Percentiles rank a stretch among this genome's conserved stretches.
These are phyloP conservation scores for Cystoderma amianthinum DNA, from an alignment of 768 basidiomycete species.

Conservation along the genomic window DNA sequence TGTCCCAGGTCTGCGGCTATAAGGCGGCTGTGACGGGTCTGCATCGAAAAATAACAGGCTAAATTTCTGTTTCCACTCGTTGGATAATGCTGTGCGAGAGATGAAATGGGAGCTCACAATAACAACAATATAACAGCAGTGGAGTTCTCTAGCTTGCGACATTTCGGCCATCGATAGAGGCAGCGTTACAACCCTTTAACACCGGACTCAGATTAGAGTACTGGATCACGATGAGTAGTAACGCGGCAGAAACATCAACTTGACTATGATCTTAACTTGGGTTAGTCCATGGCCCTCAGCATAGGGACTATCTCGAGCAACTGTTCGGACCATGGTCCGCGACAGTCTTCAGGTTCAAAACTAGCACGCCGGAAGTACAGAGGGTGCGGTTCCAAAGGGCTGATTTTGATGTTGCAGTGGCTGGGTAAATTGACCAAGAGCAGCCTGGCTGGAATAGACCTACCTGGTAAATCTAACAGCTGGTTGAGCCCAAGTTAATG, in stretches of 20 bases:
- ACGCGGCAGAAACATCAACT: neutral
- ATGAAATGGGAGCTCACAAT: no score
- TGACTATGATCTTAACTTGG: neutral
- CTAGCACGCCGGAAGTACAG: neutral
- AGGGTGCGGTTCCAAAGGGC: neutral
- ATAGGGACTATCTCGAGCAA: no score
- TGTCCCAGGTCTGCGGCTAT: no score
- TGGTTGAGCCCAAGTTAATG: neutral
- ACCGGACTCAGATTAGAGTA: no score
- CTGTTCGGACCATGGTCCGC: neutral
- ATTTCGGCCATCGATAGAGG: no score
- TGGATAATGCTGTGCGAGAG: no score
- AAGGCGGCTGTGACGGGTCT: no score
- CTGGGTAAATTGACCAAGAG: neutral
- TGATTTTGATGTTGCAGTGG: neutral
- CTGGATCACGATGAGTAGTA: neutral
- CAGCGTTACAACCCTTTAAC: no score
- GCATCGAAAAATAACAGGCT: no score
- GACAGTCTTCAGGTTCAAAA: neutral
- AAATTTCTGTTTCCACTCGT: no score
- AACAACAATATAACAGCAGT: no score
- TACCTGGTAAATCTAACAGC: neutral
- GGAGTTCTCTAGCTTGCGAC: no score
- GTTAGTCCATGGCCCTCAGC: neutral
- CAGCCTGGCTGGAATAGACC: neutral